These are phyloP conservation scores for Musa schizocarpa DNA, from an alignment of 176 grass and related monocot genomes.

Conservation along the genomic window DNA sequence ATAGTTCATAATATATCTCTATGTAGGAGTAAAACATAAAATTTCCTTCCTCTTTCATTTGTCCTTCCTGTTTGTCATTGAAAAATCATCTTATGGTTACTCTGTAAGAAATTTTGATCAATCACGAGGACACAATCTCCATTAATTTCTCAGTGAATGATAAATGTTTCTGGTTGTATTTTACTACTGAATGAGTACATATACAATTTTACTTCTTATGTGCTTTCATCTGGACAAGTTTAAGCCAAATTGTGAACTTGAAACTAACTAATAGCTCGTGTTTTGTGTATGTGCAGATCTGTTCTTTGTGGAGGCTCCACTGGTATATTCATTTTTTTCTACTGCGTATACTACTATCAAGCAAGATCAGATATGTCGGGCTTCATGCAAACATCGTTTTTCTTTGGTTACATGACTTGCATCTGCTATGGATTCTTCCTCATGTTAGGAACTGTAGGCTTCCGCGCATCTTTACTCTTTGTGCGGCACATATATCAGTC, in stretches of 20 bases:
- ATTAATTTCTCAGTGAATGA: background rate
- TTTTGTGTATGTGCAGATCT: slow-evolving; percentile 36
- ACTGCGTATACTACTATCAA: slow-evolving; percentile 95
- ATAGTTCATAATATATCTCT: background rate
- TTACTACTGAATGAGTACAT: background rate
- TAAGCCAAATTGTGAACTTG: slow-evolving; percentile 5
- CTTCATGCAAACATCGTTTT: slow-evolving; percentile 96
- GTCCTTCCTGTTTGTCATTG: too few species aligned
- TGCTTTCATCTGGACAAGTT: background rate
- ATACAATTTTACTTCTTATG: background rate
- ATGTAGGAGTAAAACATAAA: background rate
- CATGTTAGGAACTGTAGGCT: slow-evolving; percentile 78
- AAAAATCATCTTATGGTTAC: too few species aligned
- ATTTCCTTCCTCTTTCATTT: too few species aligned
- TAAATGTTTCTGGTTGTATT: background rate
- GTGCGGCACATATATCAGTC: slow-evolving; percentile 88
- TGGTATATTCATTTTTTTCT: slow-evolving; percentile 80
- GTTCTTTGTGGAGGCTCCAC: slow-evolving; percentile 87
- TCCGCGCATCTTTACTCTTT: slow-evolving; percentile 71
- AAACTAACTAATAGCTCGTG: background rate
- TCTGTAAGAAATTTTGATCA: too few species aligned
- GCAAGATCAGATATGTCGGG: slow-evolving; percentile 92
- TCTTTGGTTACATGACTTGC: slow-evolving; percentile 98
- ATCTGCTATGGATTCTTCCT: slow-evolving; percentile 96
- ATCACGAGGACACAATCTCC: too few species aligned